phyloP scores from a whole-genome alignment of 768 basidiomycete genomes.

The Kwoniella mangroviensis region DNA sequence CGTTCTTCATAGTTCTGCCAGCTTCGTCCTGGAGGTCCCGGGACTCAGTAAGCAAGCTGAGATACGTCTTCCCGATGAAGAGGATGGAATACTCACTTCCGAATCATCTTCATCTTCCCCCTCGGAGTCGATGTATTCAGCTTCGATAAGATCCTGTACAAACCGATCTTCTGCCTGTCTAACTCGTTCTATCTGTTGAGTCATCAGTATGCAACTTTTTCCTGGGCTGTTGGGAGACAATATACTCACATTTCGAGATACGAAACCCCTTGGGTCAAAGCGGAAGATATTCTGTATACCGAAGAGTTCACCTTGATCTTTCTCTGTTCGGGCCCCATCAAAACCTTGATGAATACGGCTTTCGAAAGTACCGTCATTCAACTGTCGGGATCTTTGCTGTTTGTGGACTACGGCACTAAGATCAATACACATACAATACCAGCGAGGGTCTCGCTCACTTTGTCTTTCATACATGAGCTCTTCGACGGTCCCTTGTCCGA shows the following conservation, averaged over 20 bases:
- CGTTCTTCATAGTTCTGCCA: conserved; percentile 34
- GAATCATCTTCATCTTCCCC: conserved; percentile 35
- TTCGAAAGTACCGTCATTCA: conserved; percentile 53
- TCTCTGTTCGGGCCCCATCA: conserved; percentile 40
- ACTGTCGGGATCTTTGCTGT: conserved; percentile 44
- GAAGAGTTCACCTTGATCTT: conserved; percentile 52
- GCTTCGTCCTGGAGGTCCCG: conserved; percentile 28
- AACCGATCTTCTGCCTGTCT: conserved; percentile 45
- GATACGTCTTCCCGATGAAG: background rate
- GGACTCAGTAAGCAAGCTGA: too few relatives aligned
- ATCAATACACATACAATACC: too few relatives aligned
- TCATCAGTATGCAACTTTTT: conserved; percentile 5
- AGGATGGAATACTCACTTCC: conserved; percentile 25
- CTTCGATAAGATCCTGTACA: conserved; percentile 47
- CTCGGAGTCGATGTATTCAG: conserved; percentile 36
- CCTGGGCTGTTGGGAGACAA: background rate
- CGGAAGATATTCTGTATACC: conserved; percentile 55
- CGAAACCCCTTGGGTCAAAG: conserved; percentile 51
- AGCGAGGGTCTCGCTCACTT: conserved; percentile 30
- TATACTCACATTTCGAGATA: conserved; percentile 39
- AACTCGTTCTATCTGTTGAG: conserved; percentile 39
- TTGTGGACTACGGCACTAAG: conserved; percentile 38
- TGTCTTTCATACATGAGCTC: conserved; percentile 57
- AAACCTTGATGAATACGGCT: conserved; percentile 49
- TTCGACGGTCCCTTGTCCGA: conserved; percentile 54